A percentile compares a stretch with the other conserved stretches of the same genome.
These are phyloP conservation scores for Talaromyces sp. DNA, from an alignment of 2,329 filamentous ascomycete genomes.

Conservation along the genomic window DNA sequence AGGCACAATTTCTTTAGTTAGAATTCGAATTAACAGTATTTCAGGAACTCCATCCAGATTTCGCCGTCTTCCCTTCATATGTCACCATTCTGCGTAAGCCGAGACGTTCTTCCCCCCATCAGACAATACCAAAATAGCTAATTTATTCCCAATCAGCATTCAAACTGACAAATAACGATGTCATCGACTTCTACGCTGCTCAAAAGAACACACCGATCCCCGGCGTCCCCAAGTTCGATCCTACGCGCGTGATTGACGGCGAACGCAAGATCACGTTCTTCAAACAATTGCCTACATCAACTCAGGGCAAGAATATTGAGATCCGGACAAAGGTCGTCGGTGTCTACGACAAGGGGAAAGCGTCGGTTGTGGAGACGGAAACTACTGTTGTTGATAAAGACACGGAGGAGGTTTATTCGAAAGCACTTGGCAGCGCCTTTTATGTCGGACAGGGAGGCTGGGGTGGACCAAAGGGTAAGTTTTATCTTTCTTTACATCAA, in stretches of 20 bases:
- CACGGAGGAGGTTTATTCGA: slow-evolving; percentile 66
- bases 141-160: slow-evolving; percentile 49
- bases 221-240: slow-evolving; percentile 71
- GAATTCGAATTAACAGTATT: not conserved
- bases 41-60: slow-evolving; percentile 81
- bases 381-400: slow-evolving; percentile 67
- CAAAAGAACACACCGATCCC: slow-evolving; percentile 65
- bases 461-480: slow-evolving; percentile 78
- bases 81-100: slow-evolving; percentile 69
- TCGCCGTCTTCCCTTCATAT: slow-evolving; percentile 85
- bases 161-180: slow-evolving; percentile 71
- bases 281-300: slow-evolving; percentile 69
- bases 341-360: slow-evolving; percentile 85
- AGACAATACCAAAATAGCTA: not conserved
- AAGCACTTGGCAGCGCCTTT: slow-evolving; percentile 67
- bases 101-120: not conserved
- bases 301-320: slow-evolving; percentile 69
- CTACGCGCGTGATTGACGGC: slow-evolving; percentile 71
- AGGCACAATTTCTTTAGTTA: not conserved
- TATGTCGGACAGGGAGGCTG: slow-evolving; percentile 77
- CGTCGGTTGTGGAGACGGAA: slow-evolving; percentile 77
- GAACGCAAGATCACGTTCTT: slow-evolving; percentile 75
- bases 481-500: not conserved
- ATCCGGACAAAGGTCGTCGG: slow-evolving; percentile 72
- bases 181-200: slow-evolving; percentile 77